Percentiles rank a stretch among this genome's conserved stretches.
These are phyloP conservation scores for Casuarina glauca DNA, from an alignment of 306 rosid species.

Conservation along the genomic window DNA sequence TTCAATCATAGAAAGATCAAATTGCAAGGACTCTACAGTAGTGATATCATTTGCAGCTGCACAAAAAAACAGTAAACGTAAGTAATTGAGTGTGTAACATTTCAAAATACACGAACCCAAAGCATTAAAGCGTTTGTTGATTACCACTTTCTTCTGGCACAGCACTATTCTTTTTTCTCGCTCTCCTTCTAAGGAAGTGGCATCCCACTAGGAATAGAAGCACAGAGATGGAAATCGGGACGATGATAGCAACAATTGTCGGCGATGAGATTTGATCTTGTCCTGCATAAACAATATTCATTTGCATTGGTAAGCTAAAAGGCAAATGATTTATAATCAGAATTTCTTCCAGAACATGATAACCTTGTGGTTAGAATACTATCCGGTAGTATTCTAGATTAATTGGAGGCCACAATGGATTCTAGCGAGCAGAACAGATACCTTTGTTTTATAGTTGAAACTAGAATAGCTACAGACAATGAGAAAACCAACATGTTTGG, in stretches of 20 bases:
- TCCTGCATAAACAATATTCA: constrained; percentile 23
- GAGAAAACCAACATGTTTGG: too few relatives aligned
- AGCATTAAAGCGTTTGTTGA: too few relatives aligned
- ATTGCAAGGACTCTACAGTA: constrained; percentile 29
- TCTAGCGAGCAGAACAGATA: too few relatives aligned
- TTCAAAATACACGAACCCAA: neutral
- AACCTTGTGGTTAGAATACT: too few relatives aligned
- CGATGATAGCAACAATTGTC: constrained; percentile 28
- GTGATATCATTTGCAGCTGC: constrained; percentile 13
- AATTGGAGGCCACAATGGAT: too few relatives aligned
- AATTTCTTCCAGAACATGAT: too few relatives aligned
- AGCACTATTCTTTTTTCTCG: constrained; percentile 9
- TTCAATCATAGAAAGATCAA: constrained; percentile 30
- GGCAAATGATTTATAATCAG: neutral
- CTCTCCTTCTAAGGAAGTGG: constrained; percentile 16
- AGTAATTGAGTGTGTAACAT: neutral
- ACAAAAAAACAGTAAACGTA: neutral
- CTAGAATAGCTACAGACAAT: too few relatives aligned
- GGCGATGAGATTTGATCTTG: constrained; percentile 1
- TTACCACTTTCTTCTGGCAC: constrained; percentile 22
- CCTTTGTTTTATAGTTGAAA: too few relatives aligned
- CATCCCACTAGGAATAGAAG: constrained; percentile 6
- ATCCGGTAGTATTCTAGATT: too few relatives aligned
- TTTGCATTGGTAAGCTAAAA: too few relatives aligned
- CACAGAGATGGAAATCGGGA: constrained; percentile 2